phyloP scores from a whole-genome alignment of 495 filamentous ascomycete genomes.

The Staphylotrichum longicolle region DNA sequence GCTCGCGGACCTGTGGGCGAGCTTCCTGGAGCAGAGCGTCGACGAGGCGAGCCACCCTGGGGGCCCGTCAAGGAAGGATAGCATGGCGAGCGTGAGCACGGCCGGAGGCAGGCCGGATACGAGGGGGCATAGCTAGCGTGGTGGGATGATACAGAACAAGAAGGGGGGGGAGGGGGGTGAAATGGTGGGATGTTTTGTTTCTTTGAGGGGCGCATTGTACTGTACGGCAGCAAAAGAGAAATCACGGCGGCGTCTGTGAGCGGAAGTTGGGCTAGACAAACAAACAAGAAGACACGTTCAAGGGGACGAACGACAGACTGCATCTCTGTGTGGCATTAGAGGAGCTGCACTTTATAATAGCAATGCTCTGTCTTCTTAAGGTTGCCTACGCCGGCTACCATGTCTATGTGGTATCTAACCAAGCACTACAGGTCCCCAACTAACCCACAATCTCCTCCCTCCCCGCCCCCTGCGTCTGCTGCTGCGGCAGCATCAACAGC shows the following conservation, averaged over 20 bases:
- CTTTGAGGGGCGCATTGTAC: not conserved
- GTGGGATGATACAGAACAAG: not conserved
- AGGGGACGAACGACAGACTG: not conserved
- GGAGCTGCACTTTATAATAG: too few species aligned
- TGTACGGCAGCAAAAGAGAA: not conserved
- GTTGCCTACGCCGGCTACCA: not conserved
- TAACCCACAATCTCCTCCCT: conserved; percentile 15
- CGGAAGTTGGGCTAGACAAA: conserved; percentile 3
- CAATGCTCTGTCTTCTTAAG: too few species aligned
- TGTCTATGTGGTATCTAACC: not conserved
- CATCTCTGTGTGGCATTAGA: too few species aligned
- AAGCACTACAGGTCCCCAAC: too few species aligned
- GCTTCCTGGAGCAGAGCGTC: conserved; percentile 82
- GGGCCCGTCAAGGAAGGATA: conserved; percentile 41
- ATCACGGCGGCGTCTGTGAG: not conserved
- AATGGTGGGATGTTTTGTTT: not conserved
- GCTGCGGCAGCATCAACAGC: conserved; percentile 39
- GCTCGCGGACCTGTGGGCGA: conserved; percentile 86
- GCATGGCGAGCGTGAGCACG: conserved; percentile 41
- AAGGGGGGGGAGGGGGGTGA: not conserved
- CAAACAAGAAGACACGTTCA: not conserved
- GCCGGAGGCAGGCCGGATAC: conserved; percentile 33
- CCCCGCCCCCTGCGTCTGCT: not conserved
- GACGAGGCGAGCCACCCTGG: conserved; percentile 49
- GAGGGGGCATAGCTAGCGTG: conserved; percentile 25